Evolutionary conservation across 352 stramenopile genomes (phyloP).

Genomic region (Phytophthora citricola): DNA sequence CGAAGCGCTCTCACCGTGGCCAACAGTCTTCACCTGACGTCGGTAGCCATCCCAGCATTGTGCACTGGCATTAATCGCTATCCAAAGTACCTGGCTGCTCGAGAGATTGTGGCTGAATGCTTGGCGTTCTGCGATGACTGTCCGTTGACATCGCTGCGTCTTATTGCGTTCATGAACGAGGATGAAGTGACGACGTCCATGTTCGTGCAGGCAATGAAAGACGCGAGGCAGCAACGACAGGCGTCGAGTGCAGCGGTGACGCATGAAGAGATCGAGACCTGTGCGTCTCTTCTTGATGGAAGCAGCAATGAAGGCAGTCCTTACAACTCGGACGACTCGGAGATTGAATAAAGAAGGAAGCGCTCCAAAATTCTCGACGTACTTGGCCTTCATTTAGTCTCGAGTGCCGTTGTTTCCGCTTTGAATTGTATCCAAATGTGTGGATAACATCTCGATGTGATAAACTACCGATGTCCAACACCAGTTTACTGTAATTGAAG

Average conservation of each 20-base stretch:
- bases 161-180: slow-evolving; percentile 33
- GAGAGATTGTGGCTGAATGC: slow-evolving; percentile 44
- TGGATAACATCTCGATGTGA: too few relatives aligned
- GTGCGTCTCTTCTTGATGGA: background rate
- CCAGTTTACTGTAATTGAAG: too few relatives aligned
- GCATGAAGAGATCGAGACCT: background rate
- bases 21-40: slow-evolving; percentile 26
- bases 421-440: too few relatives aligned
- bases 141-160: slow-evolving; percentile 7
- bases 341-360: too few relatives aligned
- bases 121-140: slow-evolving; percentile 23
- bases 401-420: too few relatives aligned
- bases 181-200: slow-evolving; percentile 31
- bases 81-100: slow-evolving; percentile 42
- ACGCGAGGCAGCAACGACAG: slow-evolving; percentile 13
- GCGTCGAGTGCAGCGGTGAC: background rate
- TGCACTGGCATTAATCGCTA: slow-evolving; percentile 50
- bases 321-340: background rate
- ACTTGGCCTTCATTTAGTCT: too few relatives aligned
- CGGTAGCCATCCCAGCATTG: slow-evolving; percentile 47
- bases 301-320: slow-evolving; percentile 2
- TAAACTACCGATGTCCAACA: too few relatives aligned
- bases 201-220: slow-evolving; percentile 34
- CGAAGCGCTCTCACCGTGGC: slow-evolving; percentile 13
- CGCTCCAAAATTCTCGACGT: too few relatives aligned